Percentiles rank a stretch among this genome's conserved stretches.
Conservation (phyloP, 1,139 yeast genomes). For the Yamadazyma conglobata region DNA sequence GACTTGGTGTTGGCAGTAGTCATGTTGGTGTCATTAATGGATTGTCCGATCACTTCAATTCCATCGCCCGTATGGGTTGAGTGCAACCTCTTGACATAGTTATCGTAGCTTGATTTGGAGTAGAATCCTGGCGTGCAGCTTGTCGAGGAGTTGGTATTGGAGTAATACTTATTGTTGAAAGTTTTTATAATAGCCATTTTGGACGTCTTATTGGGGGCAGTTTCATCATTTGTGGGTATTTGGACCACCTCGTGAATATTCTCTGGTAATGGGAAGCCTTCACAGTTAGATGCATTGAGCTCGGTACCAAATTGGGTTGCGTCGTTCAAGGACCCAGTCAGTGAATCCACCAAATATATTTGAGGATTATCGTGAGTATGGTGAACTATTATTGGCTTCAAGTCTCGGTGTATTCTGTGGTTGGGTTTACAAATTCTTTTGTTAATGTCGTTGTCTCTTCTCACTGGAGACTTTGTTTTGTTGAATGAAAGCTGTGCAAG, state of each 20-base stretch:
- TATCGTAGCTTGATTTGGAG: constrained; percentile 26
- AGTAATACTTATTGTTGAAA: constrained; percentile 19
- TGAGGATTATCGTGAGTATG: constrained; percentile 22
- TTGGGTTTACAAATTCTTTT: constrained; percentile 42
- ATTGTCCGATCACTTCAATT: constrained; percentile 16
- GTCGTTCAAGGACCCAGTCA: constrained; percentile 62
- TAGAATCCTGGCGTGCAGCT: too few species aligned
- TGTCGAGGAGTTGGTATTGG: too few species aligned
- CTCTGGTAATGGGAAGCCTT: constrained; percentile 64
- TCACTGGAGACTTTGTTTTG: background rate
- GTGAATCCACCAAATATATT: constrained; percentile 62
- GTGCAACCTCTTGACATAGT: constrained; percentile 18
- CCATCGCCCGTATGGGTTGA: constrained; percentile 14
- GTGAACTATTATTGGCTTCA: constrained; percentile 40
- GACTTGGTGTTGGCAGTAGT: constrained; percentile 4
- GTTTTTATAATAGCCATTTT: constrained; percentile 61
- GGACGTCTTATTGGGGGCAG: constrained; percentile 15
- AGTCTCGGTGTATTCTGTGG: constrained; percentile 25
- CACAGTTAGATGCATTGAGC: constrained; percentile 59
- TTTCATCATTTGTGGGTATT: constrained; percentile 52
- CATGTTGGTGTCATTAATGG: constrained; percentile 2
- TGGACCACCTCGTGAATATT: constrained; percentile 58
- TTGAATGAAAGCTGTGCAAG: constrained; percentile 6
- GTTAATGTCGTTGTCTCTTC: background rate
- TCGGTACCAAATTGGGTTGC: constrained; percentile 79